A percentile compares a stretch with the other conserved stretches of the same genome.
Conservation (phyloP, 148 eudicot species). For the Nepenthes gracilis region DNA sequence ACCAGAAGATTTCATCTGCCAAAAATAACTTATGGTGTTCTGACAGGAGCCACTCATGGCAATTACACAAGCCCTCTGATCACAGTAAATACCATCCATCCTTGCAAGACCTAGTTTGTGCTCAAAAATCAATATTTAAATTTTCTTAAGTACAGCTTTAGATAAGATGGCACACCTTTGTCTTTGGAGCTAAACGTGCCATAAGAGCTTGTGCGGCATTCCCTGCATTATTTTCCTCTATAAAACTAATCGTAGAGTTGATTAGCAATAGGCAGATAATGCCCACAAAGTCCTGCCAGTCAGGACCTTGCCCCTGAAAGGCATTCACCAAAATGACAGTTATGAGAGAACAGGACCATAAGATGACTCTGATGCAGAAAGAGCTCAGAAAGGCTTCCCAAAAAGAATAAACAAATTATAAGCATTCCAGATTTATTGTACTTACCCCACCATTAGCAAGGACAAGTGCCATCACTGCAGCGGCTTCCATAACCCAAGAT, state of each 20-base stretch:
- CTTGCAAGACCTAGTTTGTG: too few species aligned
- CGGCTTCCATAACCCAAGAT: conserved; percentile 88
- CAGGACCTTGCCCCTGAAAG: conserved; percentile 58
- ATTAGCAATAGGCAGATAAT: conserved; percentile 46
- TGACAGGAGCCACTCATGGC: too few species aligned
- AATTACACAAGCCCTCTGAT: too few species aligned
- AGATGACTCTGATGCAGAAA: neutral
- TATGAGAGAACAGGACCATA: neutral
- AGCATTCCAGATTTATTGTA: conserved; percentile 8
- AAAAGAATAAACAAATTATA: neutral
- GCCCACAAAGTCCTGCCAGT: conserved; percentile 75
- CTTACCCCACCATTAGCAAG: conserved; percentile 82
- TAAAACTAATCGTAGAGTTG: conserved; percentile 63
- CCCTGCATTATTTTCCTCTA: conserved; percentile 75
- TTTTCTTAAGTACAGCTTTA: neutral
- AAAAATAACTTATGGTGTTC: too few species aligned
- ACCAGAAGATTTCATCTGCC: too few species aligned
- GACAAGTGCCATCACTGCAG: conserved; percentile 66
- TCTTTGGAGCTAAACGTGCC: conserved; percentile 62
- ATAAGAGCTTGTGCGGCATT: conserved; percentile 69
- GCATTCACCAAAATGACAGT: conserved; percentile 1
- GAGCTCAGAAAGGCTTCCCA: too few species aligned
- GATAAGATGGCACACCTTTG: conserved; percentile 33
- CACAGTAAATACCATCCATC: too few species aligned
- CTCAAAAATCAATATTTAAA: too few species aligned